Evolutionary conservation across 192 early-diverging fungal genomes (phyloP).

Genomic region (Coemansia furcata): DNA sequence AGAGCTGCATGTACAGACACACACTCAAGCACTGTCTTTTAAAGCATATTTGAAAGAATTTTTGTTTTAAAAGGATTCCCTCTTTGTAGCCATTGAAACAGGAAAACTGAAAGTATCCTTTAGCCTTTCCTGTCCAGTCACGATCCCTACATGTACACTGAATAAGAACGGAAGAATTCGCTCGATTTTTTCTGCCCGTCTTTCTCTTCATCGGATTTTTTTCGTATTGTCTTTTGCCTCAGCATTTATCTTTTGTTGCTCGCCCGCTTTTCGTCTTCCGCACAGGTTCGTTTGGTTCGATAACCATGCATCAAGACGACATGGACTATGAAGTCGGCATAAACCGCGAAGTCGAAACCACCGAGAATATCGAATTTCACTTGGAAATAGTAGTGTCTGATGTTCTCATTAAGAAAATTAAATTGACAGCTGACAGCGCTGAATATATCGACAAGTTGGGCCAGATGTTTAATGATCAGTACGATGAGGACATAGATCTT

Average conservation of each 20-base stretch:
- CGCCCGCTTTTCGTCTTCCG: not conserved
- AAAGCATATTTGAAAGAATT: not conserved
- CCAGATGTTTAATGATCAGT: not conserved
- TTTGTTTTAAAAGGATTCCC: not conserved
- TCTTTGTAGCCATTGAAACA: not conserved
- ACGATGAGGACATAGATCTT: not conserved
- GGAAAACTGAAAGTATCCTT: not conserved
- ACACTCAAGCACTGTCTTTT: not conserved
- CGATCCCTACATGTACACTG: not conserved
- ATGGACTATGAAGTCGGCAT: too few species aligned
- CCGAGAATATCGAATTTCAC: not conserved
- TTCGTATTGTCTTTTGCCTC: not conserved
- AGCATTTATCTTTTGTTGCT: not conserved
- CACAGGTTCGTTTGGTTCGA: not conserved
- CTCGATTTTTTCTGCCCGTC: not conserved
- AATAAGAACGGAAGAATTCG: not conserved
- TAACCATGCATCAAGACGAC: not conserved
- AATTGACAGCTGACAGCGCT: not conserved
- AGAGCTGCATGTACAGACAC: not conserved
- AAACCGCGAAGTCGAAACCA: not conserved
- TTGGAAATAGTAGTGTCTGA: not conserved
- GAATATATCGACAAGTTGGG: not conserved
- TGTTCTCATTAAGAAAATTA: not conserved
- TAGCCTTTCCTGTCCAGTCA: not conserved
- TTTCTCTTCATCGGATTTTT: not conserved